Evolutionary conservation across 2,329 filamentous ascomycete genomes (phyloP).

Genomic region (Colletotrichum sp.): DNA sequence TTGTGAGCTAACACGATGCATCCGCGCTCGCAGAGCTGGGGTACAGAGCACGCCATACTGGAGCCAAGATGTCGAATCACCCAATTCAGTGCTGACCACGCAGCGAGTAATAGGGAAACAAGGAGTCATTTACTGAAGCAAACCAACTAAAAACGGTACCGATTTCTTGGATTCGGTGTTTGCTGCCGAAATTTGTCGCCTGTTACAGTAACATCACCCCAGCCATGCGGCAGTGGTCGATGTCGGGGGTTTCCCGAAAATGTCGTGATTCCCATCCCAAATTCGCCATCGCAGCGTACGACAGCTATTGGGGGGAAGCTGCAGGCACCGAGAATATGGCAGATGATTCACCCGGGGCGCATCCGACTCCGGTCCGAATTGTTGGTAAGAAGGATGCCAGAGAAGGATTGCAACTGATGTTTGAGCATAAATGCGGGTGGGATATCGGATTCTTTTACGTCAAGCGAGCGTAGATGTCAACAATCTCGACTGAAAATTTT

Average conservation of each 20-base stretch:
- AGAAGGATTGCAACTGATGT: neutral
- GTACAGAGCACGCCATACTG: constrained; percentile 10
- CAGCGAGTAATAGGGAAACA: neutral
- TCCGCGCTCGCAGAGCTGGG: neutral
- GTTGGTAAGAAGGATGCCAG: neutral
- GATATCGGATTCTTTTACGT: neutral
- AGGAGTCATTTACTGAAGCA: neutral
- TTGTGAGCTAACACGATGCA: neutral
- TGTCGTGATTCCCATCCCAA: constrained; percentile 1
- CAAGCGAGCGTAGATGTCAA: neutral
- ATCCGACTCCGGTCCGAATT: neutral
- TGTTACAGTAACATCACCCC: neutral
- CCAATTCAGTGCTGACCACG: neutral
- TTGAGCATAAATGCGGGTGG: neutral
- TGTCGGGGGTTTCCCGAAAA: neutral
- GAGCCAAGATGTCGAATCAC: constrained; percentile 8
- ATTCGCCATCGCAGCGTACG: neutral
- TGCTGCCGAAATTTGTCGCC: neutral
- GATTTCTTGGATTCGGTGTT: neutral
- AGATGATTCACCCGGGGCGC: neutral
- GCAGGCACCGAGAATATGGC: neutral
- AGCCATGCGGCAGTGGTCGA: neutral
- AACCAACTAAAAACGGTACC: neutral
- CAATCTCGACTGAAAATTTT: accelerated
- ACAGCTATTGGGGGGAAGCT: neutral